Conservation (phyloP, 192 early-diverging fungal species). For the Backusella australiensis region DNA sequence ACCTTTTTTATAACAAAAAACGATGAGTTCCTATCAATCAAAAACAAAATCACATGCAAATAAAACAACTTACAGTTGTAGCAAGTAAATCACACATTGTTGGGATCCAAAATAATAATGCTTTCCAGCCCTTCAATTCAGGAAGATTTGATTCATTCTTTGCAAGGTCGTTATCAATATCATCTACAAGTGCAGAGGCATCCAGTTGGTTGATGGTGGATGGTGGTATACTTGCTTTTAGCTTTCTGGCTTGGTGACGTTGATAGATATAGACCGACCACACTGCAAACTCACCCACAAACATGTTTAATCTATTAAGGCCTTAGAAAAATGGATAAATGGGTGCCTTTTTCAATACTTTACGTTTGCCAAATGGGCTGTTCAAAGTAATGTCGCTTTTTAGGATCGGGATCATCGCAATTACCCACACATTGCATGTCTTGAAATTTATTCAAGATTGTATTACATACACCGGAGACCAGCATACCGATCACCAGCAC, state of each 20-base stretch:
- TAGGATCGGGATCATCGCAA: constrained; percentile 76
- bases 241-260: constrained; percentile 26
- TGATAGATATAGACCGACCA: constrained; percentile 63
- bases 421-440: constrained; percentile 90
- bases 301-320: constrained; percentile 78
- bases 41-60: background rate
- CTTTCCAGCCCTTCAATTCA: constrained; percentile 51
- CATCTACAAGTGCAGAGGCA: constrained; percentile 38
- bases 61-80: constrained; percentile 57
- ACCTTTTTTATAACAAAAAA: constrained; percentile 42
- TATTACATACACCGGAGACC: constrained; percentile 52
- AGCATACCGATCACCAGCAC: constrained; percentile 29
- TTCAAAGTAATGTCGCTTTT: constrained; percentile 77
- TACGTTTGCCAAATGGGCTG: constrained; percentile 97
- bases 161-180: constrained; percentile 16
- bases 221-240: constrained; percentile 8
- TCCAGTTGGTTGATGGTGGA: constrained; percentile 31
- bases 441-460: constrained; percentile 84
- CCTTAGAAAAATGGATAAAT: background rate
- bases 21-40: background rate
- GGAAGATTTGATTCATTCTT: constrained; percentile 21
- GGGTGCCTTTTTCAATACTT: background rate
- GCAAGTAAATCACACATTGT: constrained; percentile 79
- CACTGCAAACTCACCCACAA: constrained; percentile 85
- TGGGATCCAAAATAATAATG: constrained; percentile 72